A percentile compares a stretch with the other conserved stretches of the same genome.
These are phyloP conservation scores for Lolium multiflorum DNA, from an alignment of 176 grass and related monocot genomes.

Conservation along the genomic window DNA sequence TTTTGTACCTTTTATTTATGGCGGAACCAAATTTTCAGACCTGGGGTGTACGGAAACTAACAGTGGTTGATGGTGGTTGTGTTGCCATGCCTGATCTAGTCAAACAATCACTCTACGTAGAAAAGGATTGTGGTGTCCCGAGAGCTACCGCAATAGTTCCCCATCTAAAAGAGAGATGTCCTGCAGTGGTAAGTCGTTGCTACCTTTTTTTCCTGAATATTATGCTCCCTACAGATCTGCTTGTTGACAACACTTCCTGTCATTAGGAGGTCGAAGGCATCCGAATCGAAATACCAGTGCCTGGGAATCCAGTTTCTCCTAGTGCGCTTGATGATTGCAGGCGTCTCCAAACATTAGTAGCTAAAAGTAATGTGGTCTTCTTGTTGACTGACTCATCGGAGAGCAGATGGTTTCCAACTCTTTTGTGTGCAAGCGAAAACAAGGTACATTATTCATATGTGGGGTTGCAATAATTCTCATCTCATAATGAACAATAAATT, in stretches of 20 bases:
- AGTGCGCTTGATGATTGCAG: slow-evolving; percentile 73
- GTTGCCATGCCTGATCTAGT: slow-evolving; percentile 79
- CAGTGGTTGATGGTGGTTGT: slow-evolving; percentile 65
- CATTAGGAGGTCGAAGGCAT: slow-evolving; percentile 84
- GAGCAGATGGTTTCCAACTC: slow-evolving; percentile 89
- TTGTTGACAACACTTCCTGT: slow-evolving; percentile 30
- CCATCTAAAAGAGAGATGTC: slow-evolving; percentile 82
- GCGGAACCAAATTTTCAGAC: slow-evolving; percentile 58
- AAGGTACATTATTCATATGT: slow-evolving; percentile 54
- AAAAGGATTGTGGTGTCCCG: slow-evolving; percentile 79
- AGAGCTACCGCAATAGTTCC: slow-evolving; percentile 74
- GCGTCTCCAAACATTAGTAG: slow-evolving; percentile 68
- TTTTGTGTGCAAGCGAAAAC: slow-evolving; percentile 80
- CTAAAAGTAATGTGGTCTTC: slow-evolving; percentile 76
- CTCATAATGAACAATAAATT: neutral
- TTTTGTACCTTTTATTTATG: slow-evolving; percentile 29
- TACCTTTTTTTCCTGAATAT: neutral
- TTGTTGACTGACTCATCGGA: slow-evolving; percentile 89
- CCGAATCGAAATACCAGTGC: slow-evolving; percentile 76
- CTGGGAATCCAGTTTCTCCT: slow-evolving; percentile 61
- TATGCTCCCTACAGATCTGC: slow-evolving; percentile 5
- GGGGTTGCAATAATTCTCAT: slow-evolving; percentile 25
- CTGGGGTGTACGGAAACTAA: slow-evolving; percentile 92
- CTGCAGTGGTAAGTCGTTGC: slow-evolving; percentile 67
- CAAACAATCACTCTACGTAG: slow-evolving; percentile 85